Percentiles rank a stretch among this genome's conserved stretches.
phyloP scores from a whole-genome alignment of 1,284 basidiomycete genomes.

The Ceratobasidium sp. region DNA sequence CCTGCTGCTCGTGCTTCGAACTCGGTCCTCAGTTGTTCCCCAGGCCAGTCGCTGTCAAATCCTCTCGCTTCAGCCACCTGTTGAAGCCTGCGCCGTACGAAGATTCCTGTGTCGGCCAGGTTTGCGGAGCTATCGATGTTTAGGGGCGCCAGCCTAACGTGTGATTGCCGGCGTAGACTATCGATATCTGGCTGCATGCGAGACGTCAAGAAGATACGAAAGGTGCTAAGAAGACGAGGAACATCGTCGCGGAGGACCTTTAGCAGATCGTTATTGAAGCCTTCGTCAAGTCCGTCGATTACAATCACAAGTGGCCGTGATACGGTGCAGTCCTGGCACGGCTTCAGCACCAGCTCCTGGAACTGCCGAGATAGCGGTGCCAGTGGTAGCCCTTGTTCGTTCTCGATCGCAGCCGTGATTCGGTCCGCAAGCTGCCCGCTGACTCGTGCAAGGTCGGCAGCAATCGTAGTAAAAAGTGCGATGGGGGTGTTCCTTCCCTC shows the following conservation, averaged over 20 bases:
- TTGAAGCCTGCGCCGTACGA: not conserved
- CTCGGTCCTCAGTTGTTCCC: not conserved
- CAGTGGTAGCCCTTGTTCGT: not conserved
- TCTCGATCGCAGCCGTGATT: not conserved
- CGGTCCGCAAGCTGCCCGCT: not conserved
- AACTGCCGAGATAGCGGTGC: conserved; percentile 12
- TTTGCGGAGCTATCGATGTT: not conserved
- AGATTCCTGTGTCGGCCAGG: not conserved
- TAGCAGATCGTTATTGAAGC: not conserved
- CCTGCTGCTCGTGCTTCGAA: not conserved
- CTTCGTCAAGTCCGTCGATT: not conserved
- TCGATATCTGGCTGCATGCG: not conserved
- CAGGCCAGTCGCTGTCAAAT: not conserved
- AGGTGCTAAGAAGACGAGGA: not conserved
- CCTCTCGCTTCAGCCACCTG: not conserved
- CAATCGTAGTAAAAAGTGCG: conserved; percentile 1
- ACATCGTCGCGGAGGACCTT: not conserved
- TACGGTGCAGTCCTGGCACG: not conserved
- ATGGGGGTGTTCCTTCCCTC: not conserved
- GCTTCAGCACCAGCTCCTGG: not conserved
- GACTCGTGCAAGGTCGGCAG: not conserved
- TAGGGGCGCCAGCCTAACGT: not conserved
- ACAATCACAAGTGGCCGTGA: not conserved
- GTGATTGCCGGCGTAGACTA: not conserved
- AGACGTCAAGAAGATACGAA: conserved; percentile 12